These are phyloP conservation scores for Pythium biforme DNA, from an alignment of 352 stramenopile genomes.

Conservation along the genomic window DNA sequence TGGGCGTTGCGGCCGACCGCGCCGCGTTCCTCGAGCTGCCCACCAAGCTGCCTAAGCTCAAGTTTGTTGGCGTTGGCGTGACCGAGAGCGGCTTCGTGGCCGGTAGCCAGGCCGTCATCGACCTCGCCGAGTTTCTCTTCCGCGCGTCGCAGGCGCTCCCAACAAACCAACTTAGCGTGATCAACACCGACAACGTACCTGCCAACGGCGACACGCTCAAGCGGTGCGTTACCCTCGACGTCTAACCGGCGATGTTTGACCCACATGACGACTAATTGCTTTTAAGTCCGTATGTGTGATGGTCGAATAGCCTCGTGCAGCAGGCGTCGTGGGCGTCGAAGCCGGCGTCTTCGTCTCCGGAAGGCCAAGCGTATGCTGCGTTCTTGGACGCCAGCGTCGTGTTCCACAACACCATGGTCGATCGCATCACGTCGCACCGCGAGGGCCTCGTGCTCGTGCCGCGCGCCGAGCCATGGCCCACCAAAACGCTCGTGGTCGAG, in stretches of 20 bases:
- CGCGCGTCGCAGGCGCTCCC: slow-evolving; percentile 37
- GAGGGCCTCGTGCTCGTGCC: slow-evolving; percentile 47
- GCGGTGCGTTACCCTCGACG: slow-evolving; percentile 15
- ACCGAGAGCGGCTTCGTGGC: slow-evolving; percentile 51
- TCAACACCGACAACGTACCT: slow-evolving; percentile 84
- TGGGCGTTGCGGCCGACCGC: slow-evolving; percentile 21
- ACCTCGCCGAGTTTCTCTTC: slow-evolving; percentile 58
- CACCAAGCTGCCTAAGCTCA: slow-evolving; percentile 26
- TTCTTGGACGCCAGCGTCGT: slow-evolving; percentile 54
- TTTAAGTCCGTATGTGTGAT: background rate
- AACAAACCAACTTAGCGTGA: slow-evolving; percentile 56
- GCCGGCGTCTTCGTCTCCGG: slow-evolving; percentile 14
- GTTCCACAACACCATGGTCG: slow-evolving; percentile 88
- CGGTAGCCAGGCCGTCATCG: slow-evolving; percentile 36
- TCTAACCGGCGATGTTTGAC: background rate
- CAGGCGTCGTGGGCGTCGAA: slow-evolving; percentile 30
- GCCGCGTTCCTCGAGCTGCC: slow-evolving; percentile 29
- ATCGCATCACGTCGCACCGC: slow-evolving; percentile 65
- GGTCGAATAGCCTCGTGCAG: slow-evolving; percentile 27
- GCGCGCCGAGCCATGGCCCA: slow-evolving; percentile 52
- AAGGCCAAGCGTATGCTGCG: slow-evolving; percentile 26
- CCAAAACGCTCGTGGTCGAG: slow-evolving; percentile 67
- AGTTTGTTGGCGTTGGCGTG: slow-evolving; percentile 59
- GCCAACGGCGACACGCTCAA: slow-evolving; percentile 65
- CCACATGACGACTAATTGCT: no score